These are phyloP conservation scores for Waltergamsia citrina DNA, from an alignment of 2,329 filamentous ascomycete genomes.

Conservation along the genomic window DNA sequence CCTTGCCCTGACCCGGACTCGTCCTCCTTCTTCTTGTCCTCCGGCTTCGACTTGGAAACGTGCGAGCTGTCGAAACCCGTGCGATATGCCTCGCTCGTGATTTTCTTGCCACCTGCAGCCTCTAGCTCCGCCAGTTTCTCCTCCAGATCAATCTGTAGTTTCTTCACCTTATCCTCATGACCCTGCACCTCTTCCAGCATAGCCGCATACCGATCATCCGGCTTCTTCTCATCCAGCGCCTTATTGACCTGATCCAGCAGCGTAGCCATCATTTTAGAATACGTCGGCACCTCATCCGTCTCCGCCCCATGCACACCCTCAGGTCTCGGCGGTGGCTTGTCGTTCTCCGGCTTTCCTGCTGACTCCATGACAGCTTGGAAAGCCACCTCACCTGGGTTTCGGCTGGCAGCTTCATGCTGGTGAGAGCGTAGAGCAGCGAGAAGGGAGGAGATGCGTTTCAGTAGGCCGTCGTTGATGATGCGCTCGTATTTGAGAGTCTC, in stretches of 20 bases:
- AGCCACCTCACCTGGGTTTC: constrained; percentile 69
- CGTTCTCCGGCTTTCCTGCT: constrained; percentile 61
- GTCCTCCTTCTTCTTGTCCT: constrained; percentile 33
- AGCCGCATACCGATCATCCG: constrained; percentile 57
- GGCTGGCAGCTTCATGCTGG: constrained; percentile 54
- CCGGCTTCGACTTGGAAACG: constrained; percentile 52
- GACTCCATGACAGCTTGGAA: constrained; percentile 86
- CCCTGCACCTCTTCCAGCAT: constrained; percentile 71
- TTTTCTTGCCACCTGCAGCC: constrained; percentile 77
- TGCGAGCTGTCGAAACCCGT: constrained; percentile 86
- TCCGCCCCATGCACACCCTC: constrained; percentile 70
- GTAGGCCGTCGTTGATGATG: constrained; percentile 83
- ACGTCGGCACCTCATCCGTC: constrained; percentile 62
- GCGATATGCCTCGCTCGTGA: constrained; percentile 84
- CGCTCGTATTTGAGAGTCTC: constrained; percentile 87
- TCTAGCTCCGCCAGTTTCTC: constrained; percentile 72
- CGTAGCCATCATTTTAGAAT: constrained; percentile 98
- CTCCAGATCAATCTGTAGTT: constrained; percentile 66
- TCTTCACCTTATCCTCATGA: constrained; percentile 69
- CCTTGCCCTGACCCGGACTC: constrained; percentile 10
- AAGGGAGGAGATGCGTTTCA: constrained; percentile 73
- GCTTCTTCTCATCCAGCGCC: constrained; percentile 68
- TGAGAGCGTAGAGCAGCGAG: constrained; percentile 67
- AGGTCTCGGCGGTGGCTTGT: constrained; percentile 64
- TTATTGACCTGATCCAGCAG: constrained; percentile 87